Base-by-base conservation (phyloP, 2,329 filamentous ascomycete species). In the Aspergillus sp. region DNA sequence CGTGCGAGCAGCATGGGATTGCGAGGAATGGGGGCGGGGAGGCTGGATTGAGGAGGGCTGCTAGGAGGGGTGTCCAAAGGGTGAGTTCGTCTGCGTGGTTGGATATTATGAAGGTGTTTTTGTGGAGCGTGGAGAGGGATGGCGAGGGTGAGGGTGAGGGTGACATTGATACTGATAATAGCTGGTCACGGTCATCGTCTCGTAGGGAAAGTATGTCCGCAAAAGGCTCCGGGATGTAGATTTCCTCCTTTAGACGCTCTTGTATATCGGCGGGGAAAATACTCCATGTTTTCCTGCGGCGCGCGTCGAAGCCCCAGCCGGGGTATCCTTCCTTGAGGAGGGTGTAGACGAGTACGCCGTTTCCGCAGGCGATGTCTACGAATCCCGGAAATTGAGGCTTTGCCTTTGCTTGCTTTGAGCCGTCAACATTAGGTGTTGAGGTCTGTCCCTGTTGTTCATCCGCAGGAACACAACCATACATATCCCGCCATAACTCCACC, bases 1-100 rank as follows among this genome's bases (percentile, higher is more conserved):
- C 84, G 76, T 98, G 92, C 63, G 91, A 96, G 77, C 95, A 99
- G 78, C 95, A 99, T 1, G 95, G 95, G 45, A 99, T 96, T 65
- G 90, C 90, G 61, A 99, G 86, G 73, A 97, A 99, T 0, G 92
- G 89, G 11, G 89, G 89, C 2, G 84, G 77, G 0, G 89, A 92
- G 15, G 57, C 55, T 0, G 72, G 73, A 53, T 63, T 68, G 2
- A 77, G 70, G 2, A 91, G 78, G 6, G 86, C 84, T 1, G 91
- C 93, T 41, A 99, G 84, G 17, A 98, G 83, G 0, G 95, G 95
- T 0, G 95, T 98, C 95, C 95, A 99, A 0, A 91, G 86, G 0
- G 95, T 99, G 14, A 99, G 83, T 76, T 99, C 93, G 71, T 99
- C 95, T 11, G 93, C 93, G 73, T 99, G 95, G 70, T 99, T 99